Conservation (phyloP, 1,139 yeast species). For the Yamadazyma atmosphaerica region DNA sequence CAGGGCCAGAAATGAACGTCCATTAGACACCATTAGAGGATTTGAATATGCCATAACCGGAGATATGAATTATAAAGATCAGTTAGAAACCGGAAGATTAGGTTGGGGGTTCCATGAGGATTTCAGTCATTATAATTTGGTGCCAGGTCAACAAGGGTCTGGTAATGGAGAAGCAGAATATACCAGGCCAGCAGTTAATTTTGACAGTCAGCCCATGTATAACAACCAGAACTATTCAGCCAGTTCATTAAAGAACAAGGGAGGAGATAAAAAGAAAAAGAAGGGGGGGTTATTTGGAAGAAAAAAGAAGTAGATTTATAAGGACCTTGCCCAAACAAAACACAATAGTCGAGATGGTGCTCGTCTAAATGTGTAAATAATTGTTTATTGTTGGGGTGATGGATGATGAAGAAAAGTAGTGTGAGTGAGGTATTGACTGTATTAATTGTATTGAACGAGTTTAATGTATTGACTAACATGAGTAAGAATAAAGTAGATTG, state of each 20-base stretch:
- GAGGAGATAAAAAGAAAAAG: slow-evolving; percentile 44
- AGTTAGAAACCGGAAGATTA: slow-evolving; percentile 70
- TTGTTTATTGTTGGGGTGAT: no score
- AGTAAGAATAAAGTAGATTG: no score
- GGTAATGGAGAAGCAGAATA: slow-evolving; percentile 17
- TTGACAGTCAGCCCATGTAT: slow-evolving; percentile 64
- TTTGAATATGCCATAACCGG: slow-evolving; percentile 95
- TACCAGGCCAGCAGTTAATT: slow-evolving; percentile 37
- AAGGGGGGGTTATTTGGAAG: slow-evolving; percentile 65
- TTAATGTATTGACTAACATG: no score
- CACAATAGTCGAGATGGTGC: background rate
- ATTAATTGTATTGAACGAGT: no score
- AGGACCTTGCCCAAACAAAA: background rate
- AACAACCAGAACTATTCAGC: slow-evolving; percentile 55
- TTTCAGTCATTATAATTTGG: slow-evolving; percentile 39
- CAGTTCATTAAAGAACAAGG: slow-evolving; percentile 38
- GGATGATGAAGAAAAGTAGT: no score
- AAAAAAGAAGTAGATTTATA: slow-evolving; percentile 34
- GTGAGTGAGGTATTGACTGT: no score
- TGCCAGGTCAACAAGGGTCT: slow-evolving; percentile 16
- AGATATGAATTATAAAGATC: slow-evolving; percentile 72
- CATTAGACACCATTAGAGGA: slow-evolving; percentile 88
- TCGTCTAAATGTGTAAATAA: background rate
- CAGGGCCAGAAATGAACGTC: slow-evolving; percentile 89
- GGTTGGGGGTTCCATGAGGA: slow-evolving; percentile 74